These are phyloP conservation scores for Paspalum notatum DNA, from an alignment of 176 grass and related monocot genomes.

Conservation along the genomic window DNA sequence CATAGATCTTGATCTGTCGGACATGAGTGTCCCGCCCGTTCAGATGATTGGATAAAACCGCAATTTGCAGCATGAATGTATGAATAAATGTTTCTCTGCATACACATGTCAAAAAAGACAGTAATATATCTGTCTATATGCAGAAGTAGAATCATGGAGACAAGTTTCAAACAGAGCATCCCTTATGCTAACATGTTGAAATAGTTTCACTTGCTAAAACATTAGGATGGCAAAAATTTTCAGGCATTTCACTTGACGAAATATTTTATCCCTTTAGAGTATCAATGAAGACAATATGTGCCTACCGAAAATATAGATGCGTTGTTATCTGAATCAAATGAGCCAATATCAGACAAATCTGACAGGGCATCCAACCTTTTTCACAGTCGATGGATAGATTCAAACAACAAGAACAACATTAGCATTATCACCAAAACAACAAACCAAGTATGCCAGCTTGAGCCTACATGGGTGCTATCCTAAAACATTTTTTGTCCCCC, in stretches of 20 bases:
- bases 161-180: background rate
- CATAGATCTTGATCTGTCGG: constrained; percentile 90
- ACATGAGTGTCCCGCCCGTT: constrained; percentile 93
- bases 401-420: background rate
- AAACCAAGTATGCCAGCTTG: background rate
- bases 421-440: background rate
- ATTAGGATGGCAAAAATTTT: constrained; percentile 1
- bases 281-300: too few relatives aligned
- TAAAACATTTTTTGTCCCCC: background rate
- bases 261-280: background rate
- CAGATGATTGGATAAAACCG: constrained; percentile 80
- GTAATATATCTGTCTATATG: constrained; percentile 4
- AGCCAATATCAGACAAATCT: background rate
- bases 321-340: background rate
- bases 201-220: constrained; percentile 3
- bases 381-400: background rate
- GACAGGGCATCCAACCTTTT: background rate
- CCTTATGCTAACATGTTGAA: background rate
- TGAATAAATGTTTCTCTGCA: constrained; percentile 86
- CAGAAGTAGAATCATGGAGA: background rate
- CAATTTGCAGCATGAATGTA: constrained; percentile 98
- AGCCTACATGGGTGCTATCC: background rate
- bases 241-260: background rate
- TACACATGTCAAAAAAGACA: constrained; percentile 31
- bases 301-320: background rate